phyloP scores from a whole-genome alignment of 1,284 basidiomycete genomes.

The Trametes pubescens region DNA sequence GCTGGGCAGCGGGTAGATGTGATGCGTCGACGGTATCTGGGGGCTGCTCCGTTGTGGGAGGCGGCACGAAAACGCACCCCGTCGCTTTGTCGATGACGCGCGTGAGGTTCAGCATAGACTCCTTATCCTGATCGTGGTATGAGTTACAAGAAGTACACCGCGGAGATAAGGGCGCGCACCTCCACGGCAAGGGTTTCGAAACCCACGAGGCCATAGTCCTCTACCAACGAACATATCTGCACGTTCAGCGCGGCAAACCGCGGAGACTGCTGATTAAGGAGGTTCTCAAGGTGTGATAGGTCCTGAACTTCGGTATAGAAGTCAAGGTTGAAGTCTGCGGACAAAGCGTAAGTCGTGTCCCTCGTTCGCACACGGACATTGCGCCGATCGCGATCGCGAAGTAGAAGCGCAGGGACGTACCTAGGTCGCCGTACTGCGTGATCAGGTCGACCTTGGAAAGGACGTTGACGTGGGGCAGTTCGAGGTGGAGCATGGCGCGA shows the following conservation, averaged over 20 bases:
- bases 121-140: conserved; percentile 72
- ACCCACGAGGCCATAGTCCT: conserved; percentile 94
- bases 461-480: conserved; percentile 97
- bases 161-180: conserved; percentile 50
- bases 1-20: conserved; percentile 52
- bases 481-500: conserved; percentile 97
- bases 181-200: conserved; percentile 98
- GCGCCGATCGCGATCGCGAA: conserved; percentile 12
- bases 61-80: conserved; percentile 86
- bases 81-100: conserved; percentile 87
- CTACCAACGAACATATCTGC: conserved; percentile 90
- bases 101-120: conserved; percentile 90
- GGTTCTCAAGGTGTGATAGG: conserved; percentile 86
- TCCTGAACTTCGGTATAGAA: conserved; percentile 99
- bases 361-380: conserved; percentile 9
- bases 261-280: conserved; percentile 70
- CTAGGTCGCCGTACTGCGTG: conserved; percentile 86
- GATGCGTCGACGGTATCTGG: conserved; percentile 57
- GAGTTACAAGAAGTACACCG: background rate
- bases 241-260: conserved; percentile 85
- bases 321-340: conserved; percentile 92
- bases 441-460: conserved; percentile 96
- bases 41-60: conserved; percentile 56
- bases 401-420: conserved; percentile 52
- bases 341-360: conserved; percentile 11